phyloP scores from a whole-genome alignment of 2,329 filamentous ascomycete species.

The Cryphonectria carpinicola region DNA sequence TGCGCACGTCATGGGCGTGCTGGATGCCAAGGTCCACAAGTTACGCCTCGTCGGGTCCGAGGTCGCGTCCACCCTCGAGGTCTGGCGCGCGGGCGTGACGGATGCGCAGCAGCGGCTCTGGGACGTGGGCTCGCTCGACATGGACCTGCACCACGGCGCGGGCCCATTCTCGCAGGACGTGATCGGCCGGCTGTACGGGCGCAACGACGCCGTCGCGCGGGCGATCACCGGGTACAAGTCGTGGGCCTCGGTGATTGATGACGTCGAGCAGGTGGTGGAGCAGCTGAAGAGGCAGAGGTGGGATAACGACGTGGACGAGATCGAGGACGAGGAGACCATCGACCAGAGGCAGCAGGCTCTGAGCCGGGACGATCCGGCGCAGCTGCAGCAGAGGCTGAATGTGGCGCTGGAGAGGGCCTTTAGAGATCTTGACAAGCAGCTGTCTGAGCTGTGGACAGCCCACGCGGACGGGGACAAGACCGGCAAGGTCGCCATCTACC shows the following conservation, averaged over 20 bases:
- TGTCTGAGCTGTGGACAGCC: constrained; percentile 55
- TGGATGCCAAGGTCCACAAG: constrained; percentile 66
- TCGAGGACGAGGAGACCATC: constrained; percentile 74
- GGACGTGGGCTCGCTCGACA: constrained; percentile 65
- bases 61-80: constrained; percentile 62
- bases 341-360: constrained; percentile 69
- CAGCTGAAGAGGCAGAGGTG: constrained; percentile 70
- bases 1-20: constrained; percentile 63
- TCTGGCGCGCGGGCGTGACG: constrained; percentile 61
- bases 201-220: constrained; percentile 66
- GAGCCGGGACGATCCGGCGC: constrained; percentile 61
- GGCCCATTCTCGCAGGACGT: constrained; percentile 71
- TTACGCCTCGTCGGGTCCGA: constrained; percentile 68
- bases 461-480: constrained; percentile 51
- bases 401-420: constrained; percentile 41
- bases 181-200: constrained; percentile 71
- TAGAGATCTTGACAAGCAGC: constrained; percentile 56
- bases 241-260: constrained; percentile 76
- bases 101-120: constrained; percentile 64
- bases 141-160: constrained; percentile 69
- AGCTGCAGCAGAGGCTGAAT: constrained; percentile 41
- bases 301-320: constrained; percentile 75
- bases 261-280: constrained; percentile 65
- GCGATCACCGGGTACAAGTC: constrained; percentile 67
- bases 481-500: constrained; percentile 62